A percentile compares a stretch with the other conserved stretches of the same genome.
Evolutionary conservation across 2,329 filamentous ascomycete genomes (phyloP).

Genomic region (Penicillium griseofulvum): DNA sequence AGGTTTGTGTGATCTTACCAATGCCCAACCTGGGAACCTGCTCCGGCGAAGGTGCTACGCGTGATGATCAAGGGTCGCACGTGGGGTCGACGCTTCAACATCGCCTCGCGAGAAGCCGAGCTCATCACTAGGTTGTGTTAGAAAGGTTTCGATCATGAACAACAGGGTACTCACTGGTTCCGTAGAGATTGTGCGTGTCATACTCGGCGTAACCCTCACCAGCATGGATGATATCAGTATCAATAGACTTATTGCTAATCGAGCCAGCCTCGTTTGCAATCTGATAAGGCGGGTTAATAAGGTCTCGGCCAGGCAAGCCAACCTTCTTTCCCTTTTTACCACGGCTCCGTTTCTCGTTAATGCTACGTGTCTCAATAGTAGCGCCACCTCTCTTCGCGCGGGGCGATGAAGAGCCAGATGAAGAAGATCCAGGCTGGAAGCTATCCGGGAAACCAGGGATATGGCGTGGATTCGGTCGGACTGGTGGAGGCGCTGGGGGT

Average conservation of each 20-base stretch:
- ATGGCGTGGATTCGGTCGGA: constrained; percentile 61
- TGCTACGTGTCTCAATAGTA: not conserved
- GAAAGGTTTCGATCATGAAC: not conserved
- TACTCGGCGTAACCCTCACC: constrained; percentile 66
- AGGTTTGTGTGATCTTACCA: constrained; percentile 37
- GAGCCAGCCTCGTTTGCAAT: constrained; percentile 62
- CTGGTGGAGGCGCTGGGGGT: constrained; percentile 60
- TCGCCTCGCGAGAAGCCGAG: constrained; percentile 60
- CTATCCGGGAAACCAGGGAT: constrained; percentile 67
- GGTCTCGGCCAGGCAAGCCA: constrained; percentile 62
- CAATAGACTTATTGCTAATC: constrained; percentile 58
- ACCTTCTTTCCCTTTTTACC: constrained; percentile 42
- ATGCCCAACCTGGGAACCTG: constrained; percentile 59
- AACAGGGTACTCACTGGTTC: constrained; percentile 49
- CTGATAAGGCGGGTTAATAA: constrained; percentile 63
- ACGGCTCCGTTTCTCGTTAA: not conserved
- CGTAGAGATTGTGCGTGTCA: constrained; percentile 76
- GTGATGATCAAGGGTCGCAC: constrained; percentile 71
- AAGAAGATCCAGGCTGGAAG: constrained; percentile 58
- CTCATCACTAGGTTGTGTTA: constrained; percentile 61
- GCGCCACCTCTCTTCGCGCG: not conserved
- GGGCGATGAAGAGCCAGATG: not conserved
- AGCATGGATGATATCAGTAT: constrained; percentile 64
- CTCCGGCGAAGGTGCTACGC: constrained; percentile 71
- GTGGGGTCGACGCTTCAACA: constrained; percentile 62